Percentiles rank a stretch among this genome's conserved stretches.
phyloP scores from a whole-genome alignment of 1,284 basidiomycete genomes.

The Cutaneotrichosporon sp. region DNA sequence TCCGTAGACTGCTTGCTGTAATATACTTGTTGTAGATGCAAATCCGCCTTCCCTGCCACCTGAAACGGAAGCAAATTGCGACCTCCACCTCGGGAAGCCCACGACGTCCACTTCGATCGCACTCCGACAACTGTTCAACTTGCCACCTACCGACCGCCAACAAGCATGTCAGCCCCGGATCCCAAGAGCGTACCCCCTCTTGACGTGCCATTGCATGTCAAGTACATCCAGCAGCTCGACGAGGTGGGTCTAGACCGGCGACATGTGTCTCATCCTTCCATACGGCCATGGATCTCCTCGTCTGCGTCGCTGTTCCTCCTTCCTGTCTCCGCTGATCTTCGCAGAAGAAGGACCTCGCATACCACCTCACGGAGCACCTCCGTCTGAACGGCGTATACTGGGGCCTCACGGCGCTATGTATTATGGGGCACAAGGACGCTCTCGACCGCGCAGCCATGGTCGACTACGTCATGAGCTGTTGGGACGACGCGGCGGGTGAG shows the following conservation, averaged over 20 bases:
- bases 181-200: conserved; percentile 24
- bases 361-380: conserved; percentile 89
- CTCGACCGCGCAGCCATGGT: conserved; percentile 78
- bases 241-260: conserved; percentile 53
- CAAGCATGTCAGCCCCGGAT: background rate
- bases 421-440: conserved; percentile 73
- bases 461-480: conserved; percentile 86
- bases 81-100: too few species aligned
- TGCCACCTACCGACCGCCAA: background rate
- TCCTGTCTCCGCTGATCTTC: conserved; percentile 9
- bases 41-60: too few species aligned
- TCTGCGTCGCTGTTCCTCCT: too few species aligned
- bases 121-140: too few species aligned
- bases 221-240: conserved; percentile 68
- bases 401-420: conserved; percentile 80
- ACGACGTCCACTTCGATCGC: too few species aligned
- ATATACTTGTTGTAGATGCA: conserved; percentile 6
- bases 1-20: background rate
- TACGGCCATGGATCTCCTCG: background rate
- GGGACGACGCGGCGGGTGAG: conserved; percentile 81
- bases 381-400: conserved; percentile 96
- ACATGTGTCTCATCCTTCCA: too few species aligned
- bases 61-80: too few species aligned
- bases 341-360: conserved; percentile 78
- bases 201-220: conserved; percentile 57